These are phyloP conservation scores for Mycena sp. DNA, from an alignment of 1,284 basidiomycete species.

Conservation along the genomic window DNA sequence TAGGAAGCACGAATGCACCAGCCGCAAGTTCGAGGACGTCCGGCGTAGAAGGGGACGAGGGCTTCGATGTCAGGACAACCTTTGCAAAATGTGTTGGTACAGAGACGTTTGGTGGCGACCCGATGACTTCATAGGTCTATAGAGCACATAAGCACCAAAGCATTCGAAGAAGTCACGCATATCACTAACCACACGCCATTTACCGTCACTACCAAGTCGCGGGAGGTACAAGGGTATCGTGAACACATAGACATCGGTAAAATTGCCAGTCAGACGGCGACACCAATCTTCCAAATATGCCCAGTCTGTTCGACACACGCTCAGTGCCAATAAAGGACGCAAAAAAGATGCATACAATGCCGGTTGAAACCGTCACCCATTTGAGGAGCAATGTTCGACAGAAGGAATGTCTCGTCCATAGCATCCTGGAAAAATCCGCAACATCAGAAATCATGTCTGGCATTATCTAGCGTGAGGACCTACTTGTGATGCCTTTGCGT, in stretches of 20 bases:
- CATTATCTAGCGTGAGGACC: constrained; percentile 11
- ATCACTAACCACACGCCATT: constrained; percentile 90
- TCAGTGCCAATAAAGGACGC: not conserved
- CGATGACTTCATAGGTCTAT: constrained; percentile 94
- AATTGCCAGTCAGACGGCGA: constrained; percentile 84
- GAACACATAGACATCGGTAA: constrained; percentile 96
- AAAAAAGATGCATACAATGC: constrained; percentile 73
- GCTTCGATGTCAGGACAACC: constrained; percentile 85
- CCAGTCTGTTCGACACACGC: constrained; percentile 74
- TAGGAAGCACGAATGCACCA: constrained; percentile 95
- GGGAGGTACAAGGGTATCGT: constrained; percentile 98
- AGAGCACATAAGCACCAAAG: not conserved
- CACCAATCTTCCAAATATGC: constrained; percentile 98
- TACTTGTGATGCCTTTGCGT: constrained; percentile 89
- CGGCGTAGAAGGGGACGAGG: constrained; percentile 78
- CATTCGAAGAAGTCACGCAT: not conserved
- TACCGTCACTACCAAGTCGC: constrained; percentile 84
- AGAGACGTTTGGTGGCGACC: constrained; percentile 86
- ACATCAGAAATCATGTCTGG: not conserved
- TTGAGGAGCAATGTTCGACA: constrained; percentile 98
- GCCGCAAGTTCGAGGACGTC: constrained; percentile 80
- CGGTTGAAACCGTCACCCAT: constrained; percentile 98
- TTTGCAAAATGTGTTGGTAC: constrained; percentile 99
- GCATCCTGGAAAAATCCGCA: constrained; percentile 65
- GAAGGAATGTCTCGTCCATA: constrained; percentile 96